Conservation (phyloP, 2,329 filamentous ascomycete genomes). For the Trichoderma polysporum region DNA sequence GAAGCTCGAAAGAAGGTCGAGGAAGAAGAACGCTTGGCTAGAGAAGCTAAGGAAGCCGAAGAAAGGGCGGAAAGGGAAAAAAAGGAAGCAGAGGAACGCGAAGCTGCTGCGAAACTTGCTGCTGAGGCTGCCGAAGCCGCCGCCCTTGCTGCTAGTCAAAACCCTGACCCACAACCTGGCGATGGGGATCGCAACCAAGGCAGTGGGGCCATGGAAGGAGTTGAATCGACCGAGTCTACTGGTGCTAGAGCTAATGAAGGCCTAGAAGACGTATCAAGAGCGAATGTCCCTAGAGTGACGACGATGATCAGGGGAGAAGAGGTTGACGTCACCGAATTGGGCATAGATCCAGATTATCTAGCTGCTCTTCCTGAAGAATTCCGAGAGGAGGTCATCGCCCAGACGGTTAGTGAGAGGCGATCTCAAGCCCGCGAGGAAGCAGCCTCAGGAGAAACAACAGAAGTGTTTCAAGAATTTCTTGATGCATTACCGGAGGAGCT, state of each 20-base stretch:
- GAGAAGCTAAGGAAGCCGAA: slow-evolving; percentile 71
- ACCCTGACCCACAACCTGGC: slow-evolving; percentile 24
- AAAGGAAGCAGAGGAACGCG: slow-evolving; percentile 68
- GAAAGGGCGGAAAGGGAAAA: slow-evolving; percentile 66
- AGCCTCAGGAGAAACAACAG: slow-evolving; percentile 70
- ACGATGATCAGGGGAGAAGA: slow-evolving; percentile 84
- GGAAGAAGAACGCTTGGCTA: slow-evolving; percentile 64
- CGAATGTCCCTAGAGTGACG: slow-evolving; percentile 58
- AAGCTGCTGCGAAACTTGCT: slow-evolving; percentile 56
- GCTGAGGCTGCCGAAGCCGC: slow-evolving; percentile 55
- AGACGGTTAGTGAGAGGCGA: slow-evolving; percentile 80
- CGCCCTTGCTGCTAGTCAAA: slow-evolving; percentile 43
- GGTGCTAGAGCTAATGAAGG: slow-evolving; percentile 32
- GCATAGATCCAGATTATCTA: slow-evolving; percentile 92
- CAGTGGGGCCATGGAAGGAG: slow-evolving; percentile 65
- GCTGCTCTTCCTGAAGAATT: slow-evolving; percentile 97
- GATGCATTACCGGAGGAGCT: slow-evolving; percentile 90
- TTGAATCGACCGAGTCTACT: slow-evolving; percentile 55
- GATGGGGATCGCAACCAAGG: slow-evolving; percentile 15
- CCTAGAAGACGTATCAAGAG: slow-evolving; percentile 27
- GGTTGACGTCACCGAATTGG: slow-evolving; percentile 89
- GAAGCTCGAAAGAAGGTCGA: slow-evolving; percentile 62
- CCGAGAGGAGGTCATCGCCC: slow-evolving; percentile 91
- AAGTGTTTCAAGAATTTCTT: slow-evolving; percentile 90
- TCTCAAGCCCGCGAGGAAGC: slow-evolving; percentile 70